These are phyloP conservation scores for Chytriomyces confervae DNA, from an alignment of 192 early-diverging fungal species.

Conservation along the genomic window DNA sequence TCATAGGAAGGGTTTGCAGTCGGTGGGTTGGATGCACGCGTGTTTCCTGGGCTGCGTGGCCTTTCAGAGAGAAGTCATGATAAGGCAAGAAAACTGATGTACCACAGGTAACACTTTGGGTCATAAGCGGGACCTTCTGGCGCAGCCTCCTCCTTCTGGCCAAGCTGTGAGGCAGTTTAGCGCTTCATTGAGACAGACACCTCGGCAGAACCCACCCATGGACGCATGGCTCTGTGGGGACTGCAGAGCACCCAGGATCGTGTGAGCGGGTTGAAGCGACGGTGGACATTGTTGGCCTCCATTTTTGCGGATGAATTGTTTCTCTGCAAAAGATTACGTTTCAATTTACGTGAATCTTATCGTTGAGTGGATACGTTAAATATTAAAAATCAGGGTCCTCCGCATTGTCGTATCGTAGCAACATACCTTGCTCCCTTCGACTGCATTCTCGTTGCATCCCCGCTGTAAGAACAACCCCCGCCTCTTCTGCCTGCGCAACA, in stretches of 20 bases:
- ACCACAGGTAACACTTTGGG: slow-evolving; percentile 76
- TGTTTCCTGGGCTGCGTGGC: slow-evolving; percentile 82
- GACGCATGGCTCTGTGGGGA: slow-evolving; percentile 91
- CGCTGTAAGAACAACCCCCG: neutral
- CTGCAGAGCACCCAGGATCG: slow-evolving; percentile 96
- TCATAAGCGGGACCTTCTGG: slow-evolving; percentile 69
- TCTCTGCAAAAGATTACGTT: neutral
- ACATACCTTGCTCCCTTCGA: neutral
- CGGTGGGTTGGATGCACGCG: slow-evolving; percentile 66
- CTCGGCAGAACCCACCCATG: slow-evolving; percentile 76
- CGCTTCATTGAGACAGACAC: neutral
- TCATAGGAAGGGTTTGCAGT: slow-evolving; percentile 77
- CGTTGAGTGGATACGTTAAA: neutral
- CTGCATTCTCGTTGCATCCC: neutral
- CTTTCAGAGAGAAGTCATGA: neutral
- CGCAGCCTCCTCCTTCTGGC: slow-evolving; percentile 60
- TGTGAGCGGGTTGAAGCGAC: slow-evolving; percentile 90
- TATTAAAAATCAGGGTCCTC: neutral
- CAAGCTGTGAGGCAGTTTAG: slow-evolving; percentile 32
- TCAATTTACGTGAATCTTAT: neutral
- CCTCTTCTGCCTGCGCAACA: neutral
- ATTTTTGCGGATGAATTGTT: neutral
- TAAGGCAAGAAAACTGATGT: neutral
- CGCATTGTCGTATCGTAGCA: neutral
- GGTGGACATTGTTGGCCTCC: slow-evolving; percentile 52